These are phyloP conservation scores for Exophiala xenobiotica DNA, from an alignment of 2,329 filamentous ascomycete species.

Conservation along the genomic window DNA sequence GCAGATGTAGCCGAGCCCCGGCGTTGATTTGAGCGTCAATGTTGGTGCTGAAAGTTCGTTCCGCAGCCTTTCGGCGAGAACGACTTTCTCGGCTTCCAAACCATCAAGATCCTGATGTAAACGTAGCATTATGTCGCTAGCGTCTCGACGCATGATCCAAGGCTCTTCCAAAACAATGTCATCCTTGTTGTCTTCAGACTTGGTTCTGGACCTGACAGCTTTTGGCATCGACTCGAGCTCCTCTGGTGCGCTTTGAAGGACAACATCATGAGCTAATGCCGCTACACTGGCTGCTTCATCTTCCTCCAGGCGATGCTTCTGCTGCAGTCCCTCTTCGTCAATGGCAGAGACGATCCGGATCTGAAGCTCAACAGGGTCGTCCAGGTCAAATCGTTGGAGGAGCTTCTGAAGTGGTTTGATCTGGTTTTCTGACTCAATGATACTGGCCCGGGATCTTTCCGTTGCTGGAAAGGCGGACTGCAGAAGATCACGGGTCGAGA, in stretches of 20 bases:
- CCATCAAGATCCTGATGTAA: constrained; percentile 68
- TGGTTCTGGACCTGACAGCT: constrained; percentile 37
- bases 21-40: constrained; percentile 80
- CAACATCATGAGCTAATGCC: constrained; percentile 69
- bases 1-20: constrained; percentile 83
- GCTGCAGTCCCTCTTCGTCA: constrained; percentile 85
- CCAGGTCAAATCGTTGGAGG: constrained; percentile 62
- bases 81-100: constrained; percentile 60
- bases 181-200: constrained; percentile 33
- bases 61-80: constrained; percentile 62
- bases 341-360: constrained; percentile 72
- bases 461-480: constrained; percentile 27
- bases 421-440: too few species aligned
- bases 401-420: constrained; percentile 44
- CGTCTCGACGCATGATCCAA: constrained; percentile 64
- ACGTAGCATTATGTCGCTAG: constrained; percentile 63
- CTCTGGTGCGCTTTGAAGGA: constrained; percentile 63
- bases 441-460: too few species aligned
- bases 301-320: constrained; percentile 75
- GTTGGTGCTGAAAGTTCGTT: constrained; percentile 60
- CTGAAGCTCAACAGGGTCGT: constrained; percentile 67
- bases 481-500: constrained; percentile 52
- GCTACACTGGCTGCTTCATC: constrained; percentile 69
- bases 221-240: constrained; percentile 60
- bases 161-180: constrained; percentile 50